A percentile compares a stretch with the other conserved stretches of the same genome.
These are phyloP conservation scores for Alternaria sp. DNA, from an alignment of 2,329 filamentous ascomycete genomes.

Conservation along the genomic window DNA sequence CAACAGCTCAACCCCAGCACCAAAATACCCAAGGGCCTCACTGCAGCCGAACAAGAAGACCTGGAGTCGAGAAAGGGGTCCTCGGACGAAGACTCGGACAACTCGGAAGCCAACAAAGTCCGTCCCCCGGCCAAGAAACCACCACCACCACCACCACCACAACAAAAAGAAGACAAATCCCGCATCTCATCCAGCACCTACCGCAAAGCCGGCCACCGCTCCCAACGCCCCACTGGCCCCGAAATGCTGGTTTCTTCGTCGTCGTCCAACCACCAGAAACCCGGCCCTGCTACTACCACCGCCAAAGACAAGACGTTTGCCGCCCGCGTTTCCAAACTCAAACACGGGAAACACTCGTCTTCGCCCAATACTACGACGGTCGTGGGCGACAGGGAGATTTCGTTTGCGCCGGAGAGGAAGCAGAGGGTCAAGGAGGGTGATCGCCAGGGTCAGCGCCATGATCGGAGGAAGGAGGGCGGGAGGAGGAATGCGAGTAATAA, in stretches of 20 bases:
- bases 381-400: constrained; percentile 69
- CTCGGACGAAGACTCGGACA: constrained; percentile 47
- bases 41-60: constrained; percentile 68
- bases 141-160: constrained; percentile 21
- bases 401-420: constrained; percentile 72
- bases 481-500: constrained; percentile 80
- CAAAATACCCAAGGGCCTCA: constrained; percentile 62
- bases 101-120: constrained; percentile 3
- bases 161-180: constrained; percentile 43
- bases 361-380: constrained; percentile 41
- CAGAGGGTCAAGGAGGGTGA: constrained; percentile 30
- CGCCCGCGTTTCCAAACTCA: constrained; percentile 58
- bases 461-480: constrained; percentile 57
- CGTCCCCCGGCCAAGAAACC: constrained; percentile 40
- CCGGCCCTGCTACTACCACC: constrained; percentile 48
- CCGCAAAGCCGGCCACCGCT: constrained; percentile 63
- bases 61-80: constrained; percentile 55
- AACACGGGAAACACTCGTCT: constrained; percentile 32
- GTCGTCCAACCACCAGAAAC: constrained; percentile 35
- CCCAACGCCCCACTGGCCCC: constrained; percentile 44
- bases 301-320: constrained; percentile 66
- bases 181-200: constrained; percentile 71
- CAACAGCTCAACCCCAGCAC: constrained; percentile 89
- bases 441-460: constrained; percentile 29
- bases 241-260: constrained; percentile 65